phyloP scores from a whole-genome alignment of 1,284 basidiomycete species.

The Peniophora sp. region DNA sequence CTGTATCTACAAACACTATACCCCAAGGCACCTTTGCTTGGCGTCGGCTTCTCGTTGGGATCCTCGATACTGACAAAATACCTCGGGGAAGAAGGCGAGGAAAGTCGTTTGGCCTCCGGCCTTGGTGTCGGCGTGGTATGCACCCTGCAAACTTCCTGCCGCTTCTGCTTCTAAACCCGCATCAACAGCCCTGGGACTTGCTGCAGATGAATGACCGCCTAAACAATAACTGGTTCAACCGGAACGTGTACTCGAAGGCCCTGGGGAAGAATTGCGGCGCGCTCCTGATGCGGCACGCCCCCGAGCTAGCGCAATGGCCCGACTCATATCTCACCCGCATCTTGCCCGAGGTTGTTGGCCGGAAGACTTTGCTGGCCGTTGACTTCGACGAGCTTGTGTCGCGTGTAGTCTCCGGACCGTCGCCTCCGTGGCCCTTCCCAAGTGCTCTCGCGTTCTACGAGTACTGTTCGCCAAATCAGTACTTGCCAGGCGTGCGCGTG shows the following conservation, averaged over 20 bases:
- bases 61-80: constrained; percentile 91
- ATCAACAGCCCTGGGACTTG: constrained; percentile 69
- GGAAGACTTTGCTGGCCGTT: constrained; percentile 48
- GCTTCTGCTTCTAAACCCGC: constrained; percentile 1
- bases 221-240: constrained; percentile 55
- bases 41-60: constrained; percentile 91
- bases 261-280: constrained; percentile 76
- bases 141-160: constrained; percentile 9
- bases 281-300: constrained; percentile 57
- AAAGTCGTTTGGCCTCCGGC: constrained; percentile 69
- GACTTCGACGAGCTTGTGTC: constrained; percentile 68
- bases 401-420: constrained; percentile 68
- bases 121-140: constrained; percentile 78
- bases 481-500: constrained; percentile 51
- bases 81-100: constrained; percentile 79
- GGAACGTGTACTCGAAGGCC: constrained; percentile 72
- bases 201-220: constrained; percentile 45
- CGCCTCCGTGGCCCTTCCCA: constrained; percentile 76
- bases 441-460: constrained; percentile 77
- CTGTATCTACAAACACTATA: constrained; percentile 70
- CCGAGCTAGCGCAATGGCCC: constrained; percentile 41
- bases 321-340: constrained; percentile 43
- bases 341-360: constrained; percentile 32
- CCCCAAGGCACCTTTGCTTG: constrained; percentile 78
- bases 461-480: constrained; percentile 53